Evolutionary conservation across 2,329 filamentous ascomycete genomes (phyloP).

Genomic region (Aspergillus awamori): DNA sequence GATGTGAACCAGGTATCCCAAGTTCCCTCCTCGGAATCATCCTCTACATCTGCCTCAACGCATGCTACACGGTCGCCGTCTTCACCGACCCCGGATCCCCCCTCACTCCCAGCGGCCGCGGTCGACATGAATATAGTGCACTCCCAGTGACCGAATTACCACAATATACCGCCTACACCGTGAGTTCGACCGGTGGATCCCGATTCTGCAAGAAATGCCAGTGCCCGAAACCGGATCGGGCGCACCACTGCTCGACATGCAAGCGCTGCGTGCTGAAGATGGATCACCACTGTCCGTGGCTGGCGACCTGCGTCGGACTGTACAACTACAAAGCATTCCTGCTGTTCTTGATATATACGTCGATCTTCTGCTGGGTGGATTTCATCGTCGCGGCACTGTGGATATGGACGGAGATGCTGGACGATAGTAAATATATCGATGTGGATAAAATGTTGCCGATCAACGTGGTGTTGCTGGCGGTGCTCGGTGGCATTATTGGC

Average conservation of each 20-base stretch:
- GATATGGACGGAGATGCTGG: conserved; percentile 82
- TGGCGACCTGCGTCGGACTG: conserved; percentile 91
- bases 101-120: conserved; percentile 35
- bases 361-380: conserved; percentile 78
- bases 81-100: conserved; percentile 85
- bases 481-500: conserved; percentile 87
- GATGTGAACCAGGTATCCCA: conserved; percentile 31
- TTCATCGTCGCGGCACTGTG: conserved; percentile 78
- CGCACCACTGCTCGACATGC: conserved; percentile 96
- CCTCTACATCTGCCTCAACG: conserved; percentile 79
- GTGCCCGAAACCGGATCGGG: conserved; percentile 88
- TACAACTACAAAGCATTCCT: conserved; percentile 95
- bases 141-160: conserved; percentile 72
- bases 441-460: conserved; percentile 70
- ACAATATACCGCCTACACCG: conserved; percentile 77
- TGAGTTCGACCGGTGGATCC: conserved; percentile 84
- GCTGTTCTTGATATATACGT: conserved; percentile 87
- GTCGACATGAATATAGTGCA: conserved; percentile 66
- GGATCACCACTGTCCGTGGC: conserved; percentile 99
- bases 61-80: conserved; percentile 88
- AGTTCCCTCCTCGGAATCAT: conserved; percentile 66
- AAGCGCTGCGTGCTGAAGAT: conserved; percentile 95
- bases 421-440: conserved; percentile 70
- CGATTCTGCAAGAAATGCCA: conserved; percentile 98
- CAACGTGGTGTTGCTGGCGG: conserved; percentile 85